Conservation (phyloP, 2,329 filamentous ascomycete species). For the Beauveria caledonica region DNA sequence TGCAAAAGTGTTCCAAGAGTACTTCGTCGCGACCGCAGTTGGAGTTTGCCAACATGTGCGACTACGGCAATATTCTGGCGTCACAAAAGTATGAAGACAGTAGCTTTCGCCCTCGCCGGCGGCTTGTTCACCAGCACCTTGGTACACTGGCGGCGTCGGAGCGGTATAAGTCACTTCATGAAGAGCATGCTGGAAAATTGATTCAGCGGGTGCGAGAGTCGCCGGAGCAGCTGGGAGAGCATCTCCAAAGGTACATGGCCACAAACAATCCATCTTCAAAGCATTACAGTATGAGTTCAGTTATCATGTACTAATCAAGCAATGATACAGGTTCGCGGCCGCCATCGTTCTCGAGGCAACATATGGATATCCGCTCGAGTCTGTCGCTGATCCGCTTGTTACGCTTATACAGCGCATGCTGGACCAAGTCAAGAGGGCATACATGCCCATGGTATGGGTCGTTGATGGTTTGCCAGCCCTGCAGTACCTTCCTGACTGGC, state of each 20-base stretch:
- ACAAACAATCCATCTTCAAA: too few species aligned
- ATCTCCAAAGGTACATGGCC: constrained; percentile 13
- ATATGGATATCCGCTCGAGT: constrained; percentile 16
- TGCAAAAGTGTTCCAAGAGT: constrained; percentile 25
- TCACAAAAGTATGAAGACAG: constrained; percentile 16
- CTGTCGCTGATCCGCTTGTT: constrained; percentile 15
- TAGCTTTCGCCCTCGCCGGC: constrained; percentile 19
- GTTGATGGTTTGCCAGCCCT: not conserved
- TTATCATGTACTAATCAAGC: not conserved
- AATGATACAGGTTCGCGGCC: constrained; percentile 13
- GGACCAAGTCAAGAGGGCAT: not conserved
- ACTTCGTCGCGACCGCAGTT: constrained; percentile 20
- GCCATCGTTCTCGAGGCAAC: constrained; percentile 11
- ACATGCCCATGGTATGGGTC: not conserved
- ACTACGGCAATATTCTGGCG: constrained; percentile 18
- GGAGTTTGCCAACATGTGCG: constrained; percentile 22
- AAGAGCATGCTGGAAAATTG: constrained; percentile 9
- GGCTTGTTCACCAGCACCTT: constrained; percentile 20
- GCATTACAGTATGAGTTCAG: too few species aligned
- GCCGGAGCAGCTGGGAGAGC: constrained; percentile 10
- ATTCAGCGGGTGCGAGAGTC: constrained; percentile 10
- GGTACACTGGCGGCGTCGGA: constrained; percentile 20
- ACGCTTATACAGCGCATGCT: constrained; percentile 11
- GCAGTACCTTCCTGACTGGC: not conserved
- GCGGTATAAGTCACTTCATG: constrained; percentile 14